A percentile compares a stretch with the other conserved stretches of the same genome.
Evolutionary conservation across 306 rosid species (phyloP).

Genomic region (Quercus alba): DNA sequence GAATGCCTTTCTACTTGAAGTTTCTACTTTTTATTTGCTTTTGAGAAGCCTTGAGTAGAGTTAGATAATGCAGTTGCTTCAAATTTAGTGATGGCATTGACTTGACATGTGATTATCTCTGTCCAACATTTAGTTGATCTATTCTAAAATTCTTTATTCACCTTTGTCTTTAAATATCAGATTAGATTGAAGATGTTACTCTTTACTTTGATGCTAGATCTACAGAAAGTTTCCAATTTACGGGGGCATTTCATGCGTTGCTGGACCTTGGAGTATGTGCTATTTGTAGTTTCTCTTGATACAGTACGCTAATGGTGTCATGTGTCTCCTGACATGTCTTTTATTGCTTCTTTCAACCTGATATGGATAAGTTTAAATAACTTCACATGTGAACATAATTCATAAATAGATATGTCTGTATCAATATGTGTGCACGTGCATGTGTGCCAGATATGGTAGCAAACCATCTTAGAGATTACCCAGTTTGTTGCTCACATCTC

Average conservation of each 20-base stretch:
- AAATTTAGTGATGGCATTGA: too few relatives aligned
- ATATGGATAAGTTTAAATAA: not conserved
- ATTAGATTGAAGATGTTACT: constrained; percentile 54
- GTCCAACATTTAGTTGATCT: too few relatives aligned
- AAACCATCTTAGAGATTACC: not conserved
- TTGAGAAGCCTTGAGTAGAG: too few relatives aligned
- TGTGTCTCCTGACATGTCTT: not conserved
- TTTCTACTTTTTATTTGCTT: too few relatives aligned
- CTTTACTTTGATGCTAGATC: constrained; percentile 83
- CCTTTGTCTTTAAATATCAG: too few relatives aligned
- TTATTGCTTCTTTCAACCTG: not conserved
- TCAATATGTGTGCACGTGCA: too few relatives aligned
- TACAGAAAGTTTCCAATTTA: constrained; percentile 73
- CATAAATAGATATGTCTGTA: not conserved
- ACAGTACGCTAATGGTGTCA: constrained; percentile 34
- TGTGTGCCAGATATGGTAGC: not conserved
- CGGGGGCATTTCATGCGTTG: constrained; percentile 33
- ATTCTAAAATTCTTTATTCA: too few relatives aligned
- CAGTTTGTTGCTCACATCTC: not conserved
- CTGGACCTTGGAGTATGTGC: too few relatives aligned
- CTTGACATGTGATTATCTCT: too few relatives aligned
- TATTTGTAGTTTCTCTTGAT: constrained; percentile 52
- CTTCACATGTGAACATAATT: not conserved
- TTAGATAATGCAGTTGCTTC: not conserved
- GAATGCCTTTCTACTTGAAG: too few relatives aligned